phyloP scores from a whole-genome alignment of 2,329 filamentous ascomycete species.

The Penicillium crustosum region DNA sequence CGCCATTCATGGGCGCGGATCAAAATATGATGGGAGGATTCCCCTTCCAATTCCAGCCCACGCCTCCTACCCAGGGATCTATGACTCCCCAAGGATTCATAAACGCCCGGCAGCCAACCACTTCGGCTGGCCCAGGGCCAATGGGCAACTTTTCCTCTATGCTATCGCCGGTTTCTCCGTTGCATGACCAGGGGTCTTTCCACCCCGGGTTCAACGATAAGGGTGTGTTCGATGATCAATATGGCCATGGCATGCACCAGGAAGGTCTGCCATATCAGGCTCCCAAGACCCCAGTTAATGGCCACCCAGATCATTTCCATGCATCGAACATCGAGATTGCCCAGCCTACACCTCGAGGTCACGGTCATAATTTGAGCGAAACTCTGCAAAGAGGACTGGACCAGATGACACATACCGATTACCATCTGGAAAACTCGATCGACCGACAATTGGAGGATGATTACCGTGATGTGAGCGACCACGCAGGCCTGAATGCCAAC shows the following conservation, averaged over 20 bases:
- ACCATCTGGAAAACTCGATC: conserved; percentile 77
- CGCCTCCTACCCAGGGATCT: conserved; percentile 51
- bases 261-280: conserved; percentile 30
- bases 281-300: conserved; percentile 33
- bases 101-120: conserved; percentile 46
- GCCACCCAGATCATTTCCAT: conserved; percentile 43
- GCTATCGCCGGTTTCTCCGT: conserved; percentile 65
- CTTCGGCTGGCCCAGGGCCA: conserved; percentile 58
- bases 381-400: conserved; percentile 82
- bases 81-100: conserved; percentile 47
- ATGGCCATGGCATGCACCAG: conserved; percentile 24
- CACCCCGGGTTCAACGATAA: conserved; percentile 33
- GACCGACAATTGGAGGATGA: conserved; percentile 76
- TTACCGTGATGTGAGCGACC: conserved; percentile 51
- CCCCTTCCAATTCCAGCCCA: conserved; percentile 64
- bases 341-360: conserved; percentile 60
- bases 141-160: conserved; percentile 48
- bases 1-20: conserved; percentile 59
- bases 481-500: conserved; percentile 27
- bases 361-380: conserved; percentile 71
- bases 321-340: conserved; percentile 53
- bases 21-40: conserved; percentile 64
- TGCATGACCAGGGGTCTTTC: conserved; percentile 52
- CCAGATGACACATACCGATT: conserved; percentile 65
- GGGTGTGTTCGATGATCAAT: conserved; percentile 28